These are phyloP conservation scores for Rhizopus arrhizus DNA, from an alignment of 371 early-diverging fungal genomes.

Conservation along the genomic window DNA sequence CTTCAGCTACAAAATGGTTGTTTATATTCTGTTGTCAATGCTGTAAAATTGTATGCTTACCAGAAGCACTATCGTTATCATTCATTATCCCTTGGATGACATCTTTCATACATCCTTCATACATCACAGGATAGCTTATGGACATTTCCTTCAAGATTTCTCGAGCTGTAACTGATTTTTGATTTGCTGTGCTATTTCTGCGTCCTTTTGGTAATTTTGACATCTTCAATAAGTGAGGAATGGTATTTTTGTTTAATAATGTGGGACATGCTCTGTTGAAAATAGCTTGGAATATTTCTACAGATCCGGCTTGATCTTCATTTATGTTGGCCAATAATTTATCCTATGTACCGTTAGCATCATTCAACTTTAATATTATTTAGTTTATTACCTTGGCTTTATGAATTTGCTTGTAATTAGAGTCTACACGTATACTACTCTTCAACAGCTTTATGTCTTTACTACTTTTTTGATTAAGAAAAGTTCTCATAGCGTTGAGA, in stretches of 20 bases:
- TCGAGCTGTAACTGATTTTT: constrained; percentile 28
- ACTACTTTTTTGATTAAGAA: constrained; percentile 26
- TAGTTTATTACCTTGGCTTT: constrained; percentile 31
- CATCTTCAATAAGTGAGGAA: constrained; percentile 30
- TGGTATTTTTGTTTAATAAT: constrained; percentile 45
- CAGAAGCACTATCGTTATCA: constrained; percentile 11
- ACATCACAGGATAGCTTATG: constrained; percentile 25
- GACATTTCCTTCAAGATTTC: constrained; percentile 32
- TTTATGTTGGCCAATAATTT: constrained; percentile 69
- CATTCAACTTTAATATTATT: background rate
- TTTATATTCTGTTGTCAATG: background rate
- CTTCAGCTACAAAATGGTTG: constrained; percentile 39
- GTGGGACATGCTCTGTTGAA: constrained; percentile 61
- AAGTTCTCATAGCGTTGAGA: constrained; percentile 29
- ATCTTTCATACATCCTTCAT: constrained; percentile 12
- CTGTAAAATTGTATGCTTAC: background rate
- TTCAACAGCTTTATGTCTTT: constrained; percentile 27
- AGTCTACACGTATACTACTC: constrained; percentile 23
- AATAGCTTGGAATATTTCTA: constrained; percentile 73
- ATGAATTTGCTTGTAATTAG: constrained; percentile 31
- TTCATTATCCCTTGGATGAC: constrained; percentile 13
- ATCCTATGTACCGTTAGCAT: constrained; percentile 43
- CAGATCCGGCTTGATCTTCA: constrained; percentile 53
- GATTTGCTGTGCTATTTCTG: constrained; percentile 18
- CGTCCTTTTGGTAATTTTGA: constrained; percentile 17